Evolutionary conservation across 2,329 filamentous ascomycete species (phyloP), one percentile per base, ranked within the genome.

Genomic region (Claviceps cyperi): DNA sequence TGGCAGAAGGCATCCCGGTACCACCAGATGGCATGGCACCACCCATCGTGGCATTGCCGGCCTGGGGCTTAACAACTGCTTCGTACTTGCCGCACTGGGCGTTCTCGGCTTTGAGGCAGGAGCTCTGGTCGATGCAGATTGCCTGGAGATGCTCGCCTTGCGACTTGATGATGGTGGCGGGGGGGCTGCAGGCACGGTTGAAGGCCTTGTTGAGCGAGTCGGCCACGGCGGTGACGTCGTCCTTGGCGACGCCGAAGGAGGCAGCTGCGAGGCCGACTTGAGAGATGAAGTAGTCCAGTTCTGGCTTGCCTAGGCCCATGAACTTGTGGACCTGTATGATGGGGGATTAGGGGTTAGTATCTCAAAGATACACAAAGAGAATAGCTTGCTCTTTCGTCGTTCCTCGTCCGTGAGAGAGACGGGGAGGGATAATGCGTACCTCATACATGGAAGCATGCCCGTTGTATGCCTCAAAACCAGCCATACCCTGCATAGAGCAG

Each of bases 251-350:
- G 40, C 79, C 79, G 55, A 81, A 79, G 1, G 76, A 79, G 38
- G 70, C 64, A 6, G 74, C 77, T 5, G 78, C 68, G 13, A 78
- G 61, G 28, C 69, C 76, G 50, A 82, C 74, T 62, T 81, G 77
- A 43, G 67, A 54, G 59, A 80, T 75, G 66, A 82, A 82, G 66
- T 80, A 81, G 32, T 68, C 70, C 39, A 78, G 61, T 59, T 81
- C 69, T 49, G 64, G 60, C 28, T 64, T 58, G 57, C 72, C 64
- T 44, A 81, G 70, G 51, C 67, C 68, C 79, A 82, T 82, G 67
- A 76, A 79, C 60, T 75, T 75, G 66, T 80, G 77, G 0, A 75
- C 71, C 44, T 72, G 43, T n/a, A 4, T 39, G 24, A 22, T 21
- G 22, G 8, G 28, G 28, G 3, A 17, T 15, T 15, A 5, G 5